Conservation (phyloP, 495 filamentous ascomycete genomes). For the Aeminium ludgeri region DNA sequence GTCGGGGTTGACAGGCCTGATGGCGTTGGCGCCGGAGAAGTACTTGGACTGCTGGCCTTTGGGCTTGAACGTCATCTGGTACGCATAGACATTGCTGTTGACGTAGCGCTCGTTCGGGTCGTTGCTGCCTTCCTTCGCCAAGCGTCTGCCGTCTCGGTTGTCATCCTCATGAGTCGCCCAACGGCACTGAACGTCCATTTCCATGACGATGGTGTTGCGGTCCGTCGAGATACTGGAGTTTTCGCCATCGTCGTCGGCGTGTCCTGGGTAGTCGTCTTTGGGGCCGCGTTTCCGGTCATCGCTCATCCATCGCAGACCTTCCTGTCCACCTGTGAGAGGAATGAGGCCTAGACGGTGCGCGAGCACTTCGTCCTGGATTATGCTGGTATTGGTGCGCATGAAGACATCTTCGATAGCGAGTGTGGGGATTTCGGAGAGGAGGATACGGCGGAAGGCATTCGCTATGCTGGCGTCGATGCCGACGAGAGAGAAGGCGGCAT, state of each 20-base stretch:
- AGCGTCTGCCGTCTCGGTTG: slow-evolving; percentile 34
- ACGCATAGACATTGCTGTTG: slow-evolving; percentile 75
- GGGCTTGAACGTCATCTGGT: slow-evolving; percentile 56
- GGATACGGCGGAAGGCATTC: slow-evolving; percentile 94
- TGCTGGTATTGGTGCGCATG: slow-evolving; percentile 84
- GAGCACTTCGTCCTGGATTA: slow-evolving; percentile 95
- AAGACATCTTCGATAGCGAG: slow-evolving; percentile 87
- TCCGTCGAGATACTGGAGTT: slow-evolving; percentile 34
- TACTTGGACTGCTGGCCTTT: slow-evolving; percentile 52
- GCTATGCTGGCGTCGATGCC: slow-evolving; percentile 83
- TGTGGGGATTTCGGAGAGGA: slow-evolving; percentile 86
- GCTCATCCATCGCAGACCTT: slow-evolving; percentile 61
- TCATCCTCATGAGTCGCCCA: slow-evolving; percentile 35
- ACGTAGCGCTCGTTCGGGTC: slow-evolving; percentile 73
- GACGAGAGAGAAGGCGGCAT: slow-evolving; percentile 76
- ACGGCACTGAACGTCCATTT: slow-evolving; percentile 58
- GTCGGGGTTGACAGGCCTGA: slow-evolving; percentile 69
- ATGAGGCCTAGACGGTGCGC: slow-evolving; percentile 77
- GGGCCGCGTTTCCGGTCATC: slow-evolving; percentile 46
- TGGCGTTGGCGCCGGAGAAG: slow-evolving; percentile 40
- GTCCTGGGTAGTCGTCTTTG: slow-evolving; percentile 25
- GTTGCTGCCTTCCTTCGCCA: slow-evolving; percentile 35
- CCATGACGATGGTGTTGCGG: slow-evolving; percentile 62
- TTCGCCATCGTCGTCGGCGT: slow-evolving; percentile 20
- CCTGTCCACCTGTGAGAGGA: slow-evolving; percentile 61